Evolutionary conservation across 306 rosid species (phyloP), one percentile per base, ranked within the genome.

Genomic region (Quercus parvula): DNA sequence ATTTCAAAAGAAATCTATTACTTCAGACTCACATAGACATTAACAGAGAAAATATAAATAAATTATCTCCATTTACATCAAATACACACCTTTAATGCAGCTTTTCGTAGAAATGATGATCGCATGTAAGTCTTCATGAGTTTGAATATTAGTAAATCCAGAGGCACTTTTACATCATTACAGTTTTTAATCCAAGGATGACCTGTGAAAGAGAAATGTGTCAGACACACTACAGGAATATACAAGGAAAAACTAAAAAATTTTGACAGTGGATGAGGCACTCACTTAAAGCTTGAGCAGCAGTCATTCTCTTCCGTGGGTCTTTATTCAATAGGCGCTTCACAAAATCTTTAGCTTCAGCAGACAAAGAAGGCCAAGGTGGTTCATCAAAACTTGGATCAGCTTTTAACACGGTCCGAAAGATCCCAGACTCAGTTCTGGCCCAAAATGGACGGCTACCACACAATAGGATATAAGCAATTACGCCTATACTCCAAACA

Each of bases 401-500:
- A 55, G 97, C 92, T 89, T 91, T 95, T 86, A 95, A 77, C 59
- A 95, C 99, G 22, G 96, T 83, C 51, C 92, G 94, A 79, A 95
- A 95, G 52, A 94, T 92, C 75, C 98, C 98, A 31, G 98, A 94
- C 75, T 94, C 98, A 35, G 95, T 92, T 70, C 97, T 88, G 20
- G 98, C 94, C 98, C 98, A 94, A 87, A 94, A 94, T 75, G 98
- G 98, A 70, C 98, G 97, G 81, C 98, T 92, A 51, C 98, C 98
- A 73, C 98, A 94, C 79, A 94, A 85, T 57, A 94, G 88, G 78
- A 92, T 92, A 79, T 91, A 94, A 51, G 99, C 97, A 87, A 94
- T 92, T 80, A 94, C 99, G 2, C 99, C 99, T 72, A 94, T 83
- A 71, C 99, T 94, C 99, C 99, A 94, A 38, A 90, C 85, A 55